phyloP scores from a whole-genome alignment of 2,329 filamentous ascomycete genomes.

The Epichloe typhina region DNA sequence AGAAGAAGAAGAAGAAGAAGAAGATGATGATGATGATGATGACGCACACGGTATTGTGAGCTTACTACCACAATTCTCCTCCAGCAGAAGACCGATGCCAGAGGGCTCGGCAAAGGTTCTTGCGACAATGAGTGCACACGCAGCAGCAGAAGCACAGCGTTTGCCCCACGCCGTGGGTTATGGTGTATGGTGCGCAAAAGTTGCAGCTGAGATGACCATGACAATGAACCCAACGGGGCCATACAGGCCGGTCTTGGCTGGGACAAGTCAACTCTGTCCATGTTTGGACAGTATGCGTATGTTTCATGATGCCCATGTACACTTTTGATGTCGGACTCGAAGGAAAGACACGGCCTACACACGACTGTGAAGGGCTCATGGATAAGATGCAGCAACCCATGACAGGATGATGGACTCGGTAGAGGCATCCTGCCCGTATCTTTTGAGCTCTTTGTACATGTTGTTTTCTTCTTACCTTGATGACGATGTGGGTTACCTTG shows the following conservation, averaged over 20 bases:
- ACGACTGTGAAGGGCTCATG: neutral
- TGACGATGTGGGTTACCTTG: neutral
- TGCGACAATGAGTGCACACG: neutral
- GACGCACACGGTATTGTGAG: neutral
- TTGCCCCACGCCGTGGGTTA: too few species aligned
- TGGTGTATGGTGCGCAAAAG: too few species aligned
- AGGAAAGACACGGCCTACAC: neutral
- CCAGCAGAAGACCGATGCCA: neutral
- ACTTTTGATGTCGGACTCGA: neutral
- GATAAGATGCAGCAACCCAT: neutral
- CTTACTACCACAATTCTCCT: neutral
- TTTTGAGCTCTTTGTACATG: neutral
- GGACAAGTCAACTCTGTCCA: neutral
- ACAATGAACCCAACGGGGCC: neutral
- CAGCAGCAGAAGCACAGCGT: too few species aligned
- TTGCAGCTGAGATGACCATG: too few species aligned
- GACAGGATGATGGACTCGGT: neutral
- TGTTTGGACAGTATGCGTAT: neutral
- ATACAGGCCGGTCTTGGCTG: neutral
- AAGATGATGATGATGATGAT: conserved; percentile 10
- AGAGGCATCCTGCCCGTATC: neutral
- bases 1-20: neutral
- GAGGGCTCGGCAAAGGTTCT: neutral
- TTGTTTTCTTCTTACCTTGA: neutral
- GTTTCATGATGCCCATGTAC: neutral